Evolutionary conservation across 768 basidiomycete species (phyloP), one percentile per base, ranked within the genome.

Genomic region (Clavulina sp.): DNA sequence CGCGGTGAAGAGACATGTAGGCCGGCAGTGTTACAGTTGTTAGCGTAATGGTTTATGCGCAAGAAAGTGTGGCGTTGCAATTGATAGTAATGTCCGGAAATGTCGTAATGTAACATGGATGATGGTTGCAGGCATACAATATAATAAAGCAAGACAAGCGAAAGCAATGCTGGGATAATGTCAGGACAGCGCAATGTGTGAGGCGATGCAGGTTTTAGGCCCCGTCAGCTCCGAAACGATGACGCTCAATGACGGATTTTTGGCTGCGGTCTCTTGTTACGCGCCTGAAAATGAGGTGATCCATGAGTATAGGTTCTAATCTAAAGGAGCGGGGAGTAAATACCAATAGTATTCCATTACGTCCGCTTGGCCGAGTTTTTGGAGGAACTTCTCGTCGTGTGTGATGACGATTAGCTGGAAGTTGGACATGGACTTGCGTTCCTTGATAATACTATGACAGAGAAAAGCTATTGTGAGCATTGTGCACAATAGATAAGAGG

Each of bases 401-500:
- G 95, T 99, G 65, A 92, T 93, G 61, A 93, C 81, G 59, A 97
- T 81, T 32, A 97, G 74, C 66, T 99, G 95, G 74, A 97, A 95
- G 63, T 93, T 95, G 3, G 81, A 74, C 60, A 88, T 82, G 41
- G 73, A 73, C 65, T 84, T 82, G 54, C 92, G 80, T 60, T 96
- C 91, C 53, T 91, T 80, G 68, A 97, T 93, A 62, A 97, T 91
- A 58, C 88, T 93, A 57, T 18, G 48, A 0, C n/a, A 13, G n/a
- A 18, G 2, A 34, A 28, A 28, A 41, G 52, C 33, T 4, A 26
- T 19, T 7, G 33, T 4, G 31, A 50, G 24, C 36, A 30, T 31
- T 41, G 13, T 21, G 4, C 33, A 4, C 13, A 32, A 32, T 38
- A 50, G 18, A 41, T 4, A n/a, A n/a, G n/a, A n/a, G n/a, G n/a